Percentiles rank a stretch among this genome's conserved stretches.
Evolutionary conservation across 441 rosid genomes (phyloP).

Genomic region (Macaranga tanarius): DNA sequence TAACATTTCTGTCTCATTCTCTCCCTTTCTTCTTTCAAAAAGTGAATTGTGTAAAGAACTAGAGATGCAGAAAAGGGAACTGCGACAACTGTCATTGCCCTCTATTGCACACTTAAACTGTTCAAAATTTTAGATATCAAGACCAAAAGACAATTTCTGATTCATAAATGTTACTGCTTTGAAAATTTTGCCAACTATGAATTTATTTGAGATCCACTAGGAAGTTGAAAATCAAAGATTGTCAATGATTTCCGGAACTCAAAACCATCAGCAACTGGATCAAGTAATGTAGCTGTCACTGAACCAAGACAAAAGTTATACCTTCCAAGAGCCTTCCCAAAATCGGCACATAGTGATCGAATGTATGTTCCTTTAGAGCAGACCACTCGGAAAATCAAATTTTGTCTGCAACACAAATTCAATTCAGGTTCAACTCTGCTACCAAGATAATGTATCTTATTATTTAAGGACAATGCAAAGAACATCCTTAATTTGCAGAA

Average conservation of each 20-base stretch:
- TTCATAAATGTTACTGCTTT: not conserved
- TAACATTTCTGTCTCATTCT: not conserved
- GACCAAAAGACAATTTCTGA: not conserved
- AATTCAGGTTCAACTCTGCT: slow-evolving; percentile 11
- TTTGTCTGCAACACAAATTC: slow-evolving; percentile 59
- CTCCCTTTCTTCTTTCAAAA: not conserved
- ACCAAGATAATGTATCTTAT: not conserved
- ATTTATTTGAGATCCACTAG: not conserved
- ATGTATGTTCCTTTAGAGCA: slow-evolving; percentile 95
- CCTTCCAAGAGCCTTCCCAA: slow-evolving; percentile 93
- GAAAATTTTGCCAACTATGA: not conserved
- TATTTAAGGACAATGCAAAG: not conserved
- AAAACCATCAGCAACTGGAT: not conserved
- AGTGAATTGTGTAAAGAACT: not conserved
- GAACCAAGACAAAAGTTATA: slow-evolving; percentile 24
- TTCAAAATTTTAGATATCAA: not conserved
- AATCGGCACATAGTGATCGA: slow-evolving; percentile 91
- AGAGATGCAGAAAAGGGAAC: not conserved
- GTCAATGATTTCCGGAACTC: not conserved
- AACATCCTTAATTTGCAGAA: slow-evolving; percentile 7
- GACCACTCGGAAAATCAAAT: slow-evolving; percentile 74
- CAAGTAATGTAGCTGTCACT: not conserved
- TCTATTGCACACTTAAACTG: not conserved
- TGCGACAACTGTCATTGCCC: not conserved
- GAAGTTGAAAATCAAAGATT: not conserved